Percentiles rank a stretch among this genome's conserved stretches.
These are phyloP conservation scores for Carallia brachiata DNA, from an alignment of 345 rosid species.

Conservation along the genomic window DNA sequence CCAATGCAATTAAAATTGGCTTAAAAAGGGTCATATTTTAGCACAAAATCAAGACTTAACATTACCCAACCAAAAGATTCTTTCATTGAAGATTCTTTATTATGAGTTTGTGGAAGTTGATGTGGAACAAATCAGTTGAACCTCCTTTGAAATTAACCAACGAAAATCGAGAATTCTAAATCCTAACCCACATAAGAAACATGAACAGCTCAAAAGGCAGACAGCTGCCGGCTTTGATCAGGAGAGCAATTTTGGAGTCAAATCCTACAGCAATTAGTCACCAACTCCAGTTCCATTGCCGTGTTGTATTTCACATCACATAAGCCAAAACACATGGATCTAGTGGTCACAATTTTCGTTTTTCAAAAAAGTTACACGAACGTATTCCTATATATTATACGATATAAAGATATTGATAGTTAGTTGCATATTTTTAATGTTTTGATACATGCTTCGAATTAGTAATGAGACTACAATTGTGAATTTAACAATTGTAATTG, in stretches of 20 bases:
- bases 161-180: neutral
- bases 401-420: too few relatives aligned
- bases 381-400: too few relatives aligned
- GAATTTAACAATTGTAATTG: too few relatives aligned
- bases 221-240: constrained; percentile 19
- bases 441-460: too few relatives aligned
- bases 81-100: neutral
- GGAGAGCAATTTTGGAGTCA: constrained; percentile 10
- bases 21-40: constrained; percentile 15
- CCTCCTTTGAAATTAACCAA: constrained; percentile 14
- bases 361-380: neutral
- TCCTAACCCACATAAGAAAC: neutral
- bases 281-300: neutral
- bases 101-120: constrained; percentile 13
- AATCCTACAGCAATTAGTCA: constrained; percentile 11
- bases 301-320: neutral
- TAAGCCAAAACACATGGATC: constrained; percentile 1
- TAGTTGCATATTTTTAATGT: too few relatives aligned
- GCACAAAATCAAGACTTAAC: constrained; percentile 15
- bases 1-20: constrained; percentile 21
- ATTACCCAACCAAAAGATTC: neutral
- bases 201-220: neutral
- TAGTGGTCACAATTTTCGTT: neutral
- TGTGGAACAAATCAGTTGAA: constrained; percentile 22
- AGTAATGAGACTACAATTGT: too few relatives aligned